phyloP scores from a whole-genome alignment of 352 stramenopile genomes.

The Blastocystis sp. region DNA sequence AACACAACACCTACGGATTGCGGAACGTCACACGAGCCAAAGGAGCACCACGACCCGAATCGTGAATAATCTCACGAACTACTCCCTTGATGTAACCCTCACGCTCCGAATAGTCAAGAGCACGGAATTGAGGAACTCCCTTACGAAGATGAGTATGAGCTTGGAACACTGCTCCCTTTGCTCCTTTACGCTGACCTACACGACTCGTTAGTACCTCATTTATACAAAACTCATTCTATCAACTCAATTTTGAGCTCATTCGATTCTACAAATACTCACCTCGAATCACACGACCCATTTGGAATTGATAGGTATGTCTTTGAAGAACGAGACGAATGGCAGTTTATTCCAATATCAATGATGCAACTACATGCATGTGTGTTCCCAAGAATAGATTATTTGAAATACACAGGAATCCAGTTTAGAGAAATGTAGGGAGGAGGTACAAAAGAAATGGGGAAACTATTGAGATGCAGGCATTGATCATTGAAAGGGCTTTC shows the following conservation, averaged over 20 bases:
- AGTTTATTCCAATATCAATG: neutral
- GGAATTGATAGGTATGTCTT: neutral
- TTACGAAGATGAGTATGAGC: conserved; percentile 77
- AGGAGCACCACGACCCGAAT: conserved; percentile 90
- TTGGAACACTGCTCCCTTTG: conserved; percentile 83
- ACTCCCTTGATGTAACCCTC: conserved; percentile 96
- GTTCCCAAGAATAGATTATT: neutral
- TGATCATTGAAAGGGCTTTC: neutral
- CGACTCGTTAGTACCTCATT: no score
- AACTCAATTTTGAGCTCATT: no score
- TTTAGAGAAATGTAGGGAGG: neutral
- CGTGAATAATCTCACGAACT: conserved; percentile 96
- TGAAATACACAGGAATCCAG: neutral
- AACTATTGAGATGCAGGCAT: neutral
- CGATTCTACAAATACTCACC: no score
- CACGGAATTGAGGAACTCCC: conserved; percentile 77
- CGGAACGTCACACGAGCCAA: no score
- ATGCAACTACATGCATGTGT: neutral
- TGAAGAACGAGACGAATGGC: neutral
- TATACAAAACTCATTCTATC: neutral
- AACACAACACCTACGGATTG: no score
- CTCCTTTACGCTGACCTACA: neutral
- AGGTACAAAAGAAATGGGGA: neutral
- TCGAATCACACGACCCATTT: no score
- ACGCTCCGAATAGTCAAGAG: conserved; percentile 83